These are phyloP conservation scores for Fusarium veterinarium DNA, from an alignment of 2,329 filamentous ascomycete genomes.

Conservation along the genomic window DNA sequence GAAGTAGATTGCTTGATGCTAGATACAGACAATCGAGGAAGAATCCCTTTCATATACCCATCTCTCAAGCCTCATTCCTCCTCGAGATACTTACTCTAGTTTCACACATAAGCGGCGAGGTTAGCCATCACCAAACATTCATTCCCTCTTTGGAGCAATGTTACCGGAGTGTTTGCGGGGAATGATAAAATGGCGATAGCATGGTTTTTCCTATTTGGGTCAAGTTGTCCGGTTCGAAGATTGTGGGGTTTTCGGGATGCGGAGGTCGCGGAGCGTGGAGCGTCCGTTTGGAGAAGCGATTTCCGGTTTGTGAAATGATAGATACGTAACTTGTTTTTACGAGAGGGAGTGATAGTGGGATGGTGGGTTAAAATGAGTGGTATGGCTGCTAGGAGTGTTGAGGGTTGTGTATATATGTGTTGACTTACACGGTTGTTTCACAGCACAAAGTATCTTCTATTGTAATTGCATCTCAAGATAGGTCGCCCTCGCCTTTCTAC, in stretches of 20 bases:
- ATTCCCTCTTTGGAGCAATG: constrained; percentile 35
- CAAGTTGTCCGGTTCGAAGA: constrained; percentile 20
- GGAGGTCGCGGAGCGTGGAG: neutral
- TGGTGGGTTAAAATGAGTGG: constrained; percentile 11
- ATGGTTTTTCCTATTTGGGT: constrained; percentile 35
- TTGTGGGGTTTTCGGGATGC: constrained; percentile 9
- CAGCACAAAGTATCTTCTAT: neutral
- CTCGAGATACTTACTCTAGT: neutral
- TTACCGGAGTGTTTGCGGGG: constrained; percentile 15
- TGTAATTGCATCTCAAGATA: neutral
- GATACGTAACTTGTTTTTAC: neutral
- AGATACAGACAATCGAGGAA: constrained; percentile 1
- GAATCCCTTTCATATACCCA: constrained; percentile 23
- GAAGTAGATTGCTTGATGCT: neutral
- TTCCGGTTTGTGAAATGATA: constrained; percentile 17
- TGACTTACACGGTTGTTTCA: constrained; percentile 13
- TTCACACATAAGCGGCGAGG: neutral
- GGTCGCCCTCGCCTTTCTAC: neutral
- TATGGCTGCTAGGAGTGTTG: neutral
- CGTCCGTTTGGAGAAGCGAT: constrained; percentile 30
- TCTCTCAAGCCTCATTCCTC: neutral
- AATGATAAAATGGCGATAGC: constrained; percentile 26
- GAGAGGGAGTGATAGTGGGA: neutral
- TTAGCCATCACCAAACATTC: neutral
- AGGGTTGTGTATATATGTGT: constrained; percentile 13